Evolutionary conservation across 2,329 filamentous ascomycete genomes (phyloP).

Genomic region (Alternaria longipes): DNA sequence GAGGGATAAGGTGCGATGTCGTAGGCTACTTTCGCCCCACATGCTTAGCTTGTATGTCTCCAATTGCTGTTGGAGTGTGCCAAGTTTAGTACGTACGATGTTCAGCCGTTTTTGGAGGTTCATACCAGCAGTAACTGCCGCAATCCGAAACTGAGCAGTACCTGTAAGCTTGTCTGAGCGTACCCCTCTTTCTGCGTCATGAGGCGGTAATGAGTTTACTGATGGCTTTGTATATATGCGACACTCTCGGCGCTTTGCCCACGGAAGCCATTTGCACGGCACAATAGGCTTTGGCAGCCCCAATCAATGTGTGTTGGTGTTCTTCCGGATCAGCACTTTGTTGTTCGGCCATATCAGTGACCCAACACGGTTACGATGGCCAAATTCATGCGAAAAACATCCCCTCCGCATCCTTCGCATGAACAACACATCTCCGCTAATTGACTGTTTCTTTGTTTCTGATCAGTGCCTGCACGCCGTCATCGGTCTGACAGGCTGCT

Average conservation of each 20-base stretch:
- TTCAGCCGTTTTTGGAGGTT: slow-evolving; percentile 4
- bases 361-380: slow-evolving; percentile 18
- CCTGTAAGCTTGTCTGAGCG: slow-evolving; percentile 13
- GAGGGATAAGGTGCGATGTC: neutral
- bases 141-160: slow-evolving; percentile 15
- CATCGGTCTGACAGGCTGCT: slow-evolving; percentile 25
- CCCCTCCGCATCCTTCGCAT: slow-evolving; percentile 7
- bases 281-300: slow-evolving; percentile 4
- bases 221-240: slow-evolving; percentile 3
- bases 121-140: slow-evolving; percentile 13
- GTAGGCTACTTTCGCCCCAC: slow-evolving; percentile 5
- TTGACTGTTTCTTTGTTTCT: slow-evolving; percentile 14
- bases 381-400: slow-evolving; percentile 21
- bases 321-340: slow-evolving; percentile 11
- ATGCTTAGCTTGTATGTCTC: slow-evolving; percentile 3
- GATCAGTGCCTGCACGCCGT: slow-evolving; percentile 16
- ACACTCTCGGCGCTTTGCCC: slow-evolving; percentile 9
- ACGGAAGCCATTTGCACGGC: slow-evolving; percentile 2
- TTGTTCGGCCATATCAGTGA: slow-evolving; percentile 17
- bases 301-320: slow-evolving; percentile 9
- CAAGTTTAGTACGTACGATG: slow-evolving; percentile 5
- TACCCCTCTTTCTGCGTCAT: slow-evolving; percentile 36
- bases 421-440: slow-evolving; percentile 15
- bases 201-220: slow-evolving; percentile 8
- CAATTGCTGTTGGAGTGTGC: slow-evolving; percentile 5